Percentiles rank a stretch among this genome's conserved stretches.
phyloP scores from a whole-genome alignment of 306 rosid genomes.

The Carpinus fangiana region DNA sequence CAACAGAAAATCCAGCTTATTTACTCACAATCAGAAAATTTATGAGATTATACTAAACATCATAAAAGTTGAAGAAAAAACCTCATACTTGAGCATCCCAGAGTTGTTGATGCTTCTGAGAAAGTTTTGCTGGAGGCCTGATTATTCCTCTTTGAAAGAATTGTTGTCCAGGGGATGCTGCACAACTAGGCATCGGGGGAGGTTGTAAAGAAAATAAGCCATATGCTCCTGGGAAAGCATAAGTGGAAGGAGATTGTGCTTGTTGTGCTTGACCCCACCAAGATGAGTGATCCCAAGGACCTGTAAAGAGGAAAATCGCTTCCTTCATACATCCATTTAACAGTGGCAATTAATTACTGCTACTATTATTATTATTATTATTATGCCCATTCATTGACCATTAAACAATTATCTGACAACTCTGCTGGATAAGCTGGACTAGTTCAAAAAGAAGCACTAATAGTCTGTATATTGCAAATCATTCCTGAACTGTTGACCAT shows the following conservation, averaged over 20 bases:
- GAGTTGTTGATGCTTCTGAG: conserved; percentile 52
- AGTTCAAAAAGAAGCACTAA: neutral
- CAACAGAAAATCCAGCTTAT: conserved; percentile 1
- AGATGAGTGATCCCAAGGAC: conserved; percentile 45
- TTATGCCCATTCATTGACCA: too few relatives aligned
- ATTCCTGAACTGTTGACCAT: neutral
- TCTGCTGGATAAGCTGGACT: neutral
- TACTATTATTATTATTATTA: too few relatives aligned
- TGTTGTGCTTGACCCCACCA: conserved; percentile 54
- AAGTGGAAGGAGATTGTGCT: conserved; percentile 32
- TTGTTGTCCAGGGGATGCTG: conserved; percentile 28
- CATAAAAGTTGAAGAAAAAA: conserved; percentile 7
- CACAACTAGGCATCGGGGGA: conserved; percentile 15
- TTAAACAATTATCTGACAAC: neutral
- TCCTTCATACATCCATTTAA: conserved; percentile 8
- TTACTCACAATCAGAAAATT: conserved; percentile 13
- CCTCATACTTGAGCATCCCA: conserved; percentile 55
- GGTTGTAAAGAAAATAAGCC: conserved; percentile 32
- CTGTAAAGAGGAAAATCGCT: conserved; percentile 35
- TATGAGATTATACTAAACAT: conserved; percentile 4
- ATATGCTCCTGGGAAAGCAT: conserved; percentile 33
- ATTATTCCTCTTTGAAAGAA: conserved; percentile 37
- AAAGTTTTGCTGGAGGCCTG: conserved; percentile 34
- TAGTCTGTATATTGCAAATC: neutral
- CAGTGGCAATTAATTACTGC: neutral